Percentiles rank a stretch among this genome's conserved stretches.
Evolutionary conservation across 495 filamentous ascomycete species (phyloP).

Genomic region (Hapsidospora chrysogenum): DNA sequence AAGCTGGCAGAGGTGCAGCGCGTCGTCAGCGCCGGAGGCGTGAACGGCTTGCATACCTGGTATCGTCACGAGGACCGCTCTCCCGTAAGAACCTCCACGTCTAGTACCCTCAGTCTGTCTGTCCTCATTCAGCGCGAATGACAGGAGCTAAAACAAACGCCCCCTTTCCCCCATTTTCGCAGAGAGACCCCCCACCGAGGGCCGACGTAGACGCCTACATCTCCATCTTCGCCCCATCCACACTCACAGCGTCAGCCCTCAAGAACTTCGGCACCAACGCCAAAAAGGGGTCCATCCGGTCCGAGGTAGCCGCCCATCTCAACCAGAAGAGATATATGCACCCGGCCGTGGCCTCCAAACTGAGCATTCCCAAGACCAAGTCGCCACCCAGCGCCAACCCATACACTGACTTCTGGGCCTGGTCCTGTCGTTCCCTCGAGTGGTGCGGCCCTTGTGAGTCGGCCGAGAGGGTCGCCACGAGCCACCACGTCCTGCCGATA

Average conservation of each 20-base stretch:
- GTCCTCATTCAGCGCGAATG: too few relatives aligned
- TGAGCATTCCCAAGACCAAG: constrained; percentile 21
- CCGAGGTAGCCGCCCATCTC: constrained; percentile 30
- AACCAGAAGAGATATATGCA: constrained; percentile 20
- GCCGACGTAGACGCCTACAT: constrained; percentile 39
- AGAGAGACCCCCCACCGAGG: constrained; percentile 18
- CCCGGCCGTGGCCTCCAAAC: constrained; percentile 8
- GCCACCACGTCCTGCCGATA: constrained; percentile 39
- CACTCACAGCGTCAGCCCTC: constrained; percentile 32
- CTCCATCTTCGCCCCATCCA: constrained; percentile 35
- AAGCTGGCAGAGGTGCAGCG: constrained; percentile 35
- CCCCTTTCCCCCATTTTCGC: not conserved
- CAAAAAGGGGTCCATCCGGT: constrained; percentile 35
- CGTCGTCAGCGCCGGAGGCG: constrained; percentile 24
- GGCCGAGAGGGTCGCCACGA: constrained; percentile 9
- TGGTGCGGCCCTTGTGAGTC: constrained; percentile 33
- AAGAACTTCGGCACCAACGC: constrained; percentile 37
- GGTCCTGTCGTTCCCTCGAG: constrained; percentile 22
- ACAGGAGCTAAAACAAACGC: not conserved
- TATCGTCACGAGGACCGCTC: constrained; percentile 20
- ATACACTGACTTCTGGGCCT: constrained; percentile 38
- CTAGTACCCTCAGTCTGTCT: not conserved
- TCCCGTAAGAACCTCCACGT: constrained; percentile 11
- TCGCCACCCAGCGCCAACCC: constrained; percentile 26
- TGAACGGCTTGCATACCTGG: constrained; percentile 24